phyloP scores from a whole-genome alignment of 1,139 yeast genomes.

The Martiniozyma asiatica region DNA sequence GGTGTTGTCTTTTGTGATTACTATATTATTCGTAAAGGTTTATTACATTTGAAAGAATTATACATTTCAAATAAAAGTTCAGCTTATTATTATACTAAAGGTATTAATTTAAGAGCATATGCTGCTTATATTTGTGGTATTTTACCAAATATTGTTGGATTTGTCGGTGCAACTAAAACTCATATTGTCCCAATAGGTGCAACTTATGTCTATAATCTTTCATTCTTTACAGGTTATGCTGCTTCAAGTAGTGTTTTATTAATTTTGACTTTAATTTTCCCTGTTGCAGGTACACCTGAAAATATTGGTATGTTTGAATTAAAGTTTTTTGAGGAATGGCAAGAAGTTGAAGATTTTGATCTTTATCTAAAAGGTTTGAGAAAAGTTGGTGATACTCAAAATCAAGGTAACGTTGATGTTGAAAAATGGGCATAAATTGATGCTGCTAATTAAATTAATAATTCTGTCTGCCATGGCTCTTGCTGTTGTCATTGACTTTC shows the following conservation, averaged over 20 bases:
- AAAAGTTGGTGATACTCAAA: too few species aligned
- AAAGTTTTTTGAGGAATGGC: slow-evolving; percentile 18
- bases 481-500: too few species aligned
- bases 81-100: slow-evolving; percentile 49
- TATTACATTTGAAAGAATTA: slow-evolving; percentile 49
- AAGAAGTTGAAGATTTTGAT: slow-evolving; percentile 52
- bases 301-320: slow-evolving; percentile 17
- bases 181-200: slow-evolving; percentile 70
- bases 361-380: slow-evolving; percentile 12
- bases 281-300: slow-evolving; percentile 40
- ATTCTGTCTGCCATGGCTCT: too few species aligned
- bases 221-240: slow-evolving; percentile 65
- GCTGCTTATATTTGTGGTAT: slow-evolving; percentile 65
- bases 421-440: background rate
- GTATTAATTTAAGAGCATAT: slow-evolving; percentile 74
- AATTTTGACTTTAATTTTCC: slow-evolving; percentile 38
- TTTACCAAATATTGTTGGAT: slow-evolving; percentile 76
- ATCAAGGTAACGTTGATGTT: background rate
- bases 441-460: too few species aligned
- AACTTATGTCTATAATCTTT: slow-evolving; percentile 53
- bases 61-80: slow-evolving; percentile 35
- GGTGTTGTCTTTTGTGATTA: slow-evolving; percentile 77
- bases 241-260: slow-evolving; percentile 42
- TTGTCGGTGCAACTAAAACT: slow-evolving; percentile 50
- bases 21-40: slow-evolving; percentile 65